A percentile compares a stretch with the other conserved stretches of the same genome.
These are phyloP conservation scores for Boeremia lycopersici DNA, from an alignment of 2,329 filamentous ascomycete genomes.

Conservation along the genomic window DNA sequence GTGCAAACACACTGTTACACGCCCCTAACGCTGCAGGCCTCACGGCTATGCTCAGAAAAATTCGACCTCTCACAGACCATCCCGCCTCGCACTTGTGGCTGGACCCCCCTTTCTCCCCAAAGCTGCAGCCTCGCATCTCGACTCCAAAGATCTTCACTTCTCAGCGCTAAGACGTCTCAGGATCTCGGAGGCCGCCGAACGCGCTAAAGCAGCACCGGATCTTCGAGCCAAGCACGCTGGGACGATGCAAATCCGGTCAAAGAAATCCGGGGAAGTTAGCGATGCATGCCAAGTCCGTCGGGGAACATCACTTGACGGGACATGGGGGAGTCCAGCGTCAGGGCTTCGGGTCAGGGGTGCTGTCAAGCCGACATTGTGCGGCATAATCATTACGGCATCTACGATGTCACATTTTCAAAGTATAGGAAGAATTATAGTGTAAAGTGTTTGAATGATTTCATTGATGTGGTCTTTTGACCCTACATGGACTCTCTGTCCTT, in stretches of 20 bases:
- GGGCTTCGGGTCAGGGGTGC: background rate
- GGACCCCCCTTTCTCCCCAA: background rate
- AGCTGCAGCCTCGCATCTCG: conserved; percentile 9
- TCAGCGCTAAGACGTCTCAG: background rate
- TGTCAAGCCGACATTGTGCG: background rate
- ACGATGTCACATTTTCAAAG: background rate
- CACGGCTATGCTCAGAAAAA: background rate
- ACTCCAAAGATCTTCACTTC: conserved; percentile 7
- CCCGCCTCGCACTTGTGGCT: background rate
- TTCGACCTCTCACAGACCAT: background rate
- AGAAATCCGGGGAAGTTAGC: conserved; percentile 15
- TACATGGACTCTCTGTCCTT: conserved; percentile 21
- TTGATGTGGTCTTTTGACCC: conserved; percentile 14
- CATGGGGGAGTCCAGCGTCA: background rate
- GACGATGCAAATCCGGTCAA: conserved; percentile 10
- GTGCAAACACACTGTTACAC: conserved; percentile 1
- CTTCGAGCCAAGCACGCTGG: conserved; percentile 5
- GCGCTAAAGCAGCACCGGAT: conserved; percentile 10
- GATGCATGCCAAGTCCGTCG: conserved; percentile 13
- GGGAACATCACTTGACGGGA: conserved; percentile 11
- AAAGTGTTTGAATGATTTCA: conserved; percentile 10
- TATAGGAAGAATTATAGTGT: background rate
- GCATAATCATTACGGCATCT: background rate
- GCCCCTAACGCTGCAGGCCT: background rate
- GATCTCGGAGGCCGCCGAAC: conserved; percentile 11